Base-by-base conservation (phyloP, 1,284 basidiomycete genomes). In the Ustilago vetiveriae region DNA sequence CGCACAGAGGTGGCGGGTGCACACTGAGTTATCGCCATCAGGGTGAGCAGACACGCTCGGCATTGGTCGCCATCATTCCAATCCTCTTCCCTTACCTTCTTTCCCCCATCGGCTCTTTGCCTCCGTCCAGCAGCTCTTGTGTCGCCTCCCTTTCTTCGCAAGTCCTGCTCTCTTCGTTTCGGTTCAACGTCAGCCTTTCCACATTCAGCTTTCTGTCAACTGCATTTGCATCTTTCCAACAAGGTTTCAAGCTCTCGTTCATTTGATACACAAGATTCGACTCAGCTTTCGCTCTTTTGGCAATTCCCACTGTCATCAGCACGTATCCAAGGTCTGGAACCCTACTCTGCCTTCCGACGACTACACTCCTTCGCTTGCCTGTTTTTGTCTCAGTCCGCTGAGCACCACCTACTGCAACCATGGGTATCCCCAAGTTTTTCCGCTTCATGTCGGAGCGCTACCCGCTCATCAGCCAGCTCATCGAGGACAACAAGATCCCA, bases 381-480 rank as follows among this genome's bases (percentile, higher is more conserved):
- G 10, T 8, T 30, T 10, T 30, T 14, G 29, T 14, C 14, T 30
- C 14, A 49, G 39, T n/a, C 37, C 24, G 24, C 38, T 48, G 32
- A 57, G 51, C 38, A 54, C 19, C 46, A 6, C n/a, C 30, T 13
- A 24, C 27, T 22, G 43, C 57, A 40, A 60, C 16, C 48, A 59
- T 65, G 70, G 74, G 82, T 72, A 80, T 83, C 44, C 81, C 82
- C 40, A 82, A 86, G 83, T 86, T 86, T 80, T 87, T 87, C 83
- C 82, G 85, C 81, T 86, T 84, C 84, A 84, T 86, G 81, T 86
- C 85, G 75, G 96, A 98, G 86, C 89, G 96, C 71, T 99, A 99
- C 82, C 95, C 96, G 62, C 88, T 98, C 76, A 98, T 95, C 43
- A 98, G 94, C 37, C 95, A 98, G 83, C 86, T 98, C 71, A 96